These are phyloP conservation scores for Phytophthora citrophthora DNA, from an alignment of 352 stramenopile species.

Conservation along the genomic window DNA sequence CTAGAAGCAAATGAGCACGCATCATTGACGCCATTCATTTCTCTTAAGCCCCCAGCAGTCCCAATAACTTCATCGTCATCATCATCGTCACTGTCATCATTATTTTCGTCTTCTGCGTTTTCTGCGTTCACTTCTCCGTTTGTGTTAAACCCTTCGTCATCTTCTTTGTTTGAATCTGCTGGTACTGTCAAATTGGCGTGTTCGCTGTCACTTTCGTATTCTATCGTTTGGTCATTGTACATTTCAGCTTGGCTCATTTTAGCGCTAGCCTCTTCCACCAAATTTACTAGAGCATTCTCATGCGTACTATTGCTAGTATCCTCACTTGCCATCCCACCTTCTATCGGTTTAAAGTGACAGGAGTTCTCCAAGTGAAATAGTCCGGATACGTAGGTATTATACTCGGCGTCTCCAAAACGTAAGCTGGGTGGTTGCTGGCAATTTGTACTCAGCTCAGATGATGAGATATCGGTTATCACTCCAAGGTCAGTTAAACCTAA, in stretches of 20 bases:
- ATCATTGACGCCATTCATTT: constrained; percentile 6
- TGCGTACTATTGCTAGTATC: neutral
- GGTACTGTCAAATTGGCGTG: neutral
- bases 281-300: neutral
- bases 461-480: neutral
- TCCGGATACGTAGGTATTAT: constrained; percentile 40
- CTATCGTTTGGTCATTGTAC: neutral
- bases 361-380: constrained; percentile 35
- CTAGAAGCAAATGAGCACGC: constrained; percentile 2
- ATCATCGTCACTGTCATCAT: constrained; percentile 57
- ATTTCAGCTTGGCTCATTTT: neutral
- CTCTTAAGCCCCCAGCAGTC: neutral
- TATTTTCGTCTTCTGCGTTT: constrained; percentile 38
- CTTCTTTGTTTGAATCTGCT: constrained; percentile 14
- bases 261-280: neutral
- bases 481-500: constrained; percentile 23
- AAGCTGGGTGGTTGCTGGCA: neutral
- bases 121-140: constrained; percentile 14
- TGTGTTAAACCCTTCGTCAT: constrained; percentile 14
- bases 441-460: constrained; percentile 1
- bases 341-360: constrained; percentile 39
- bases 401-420: constrained; percentile 40
- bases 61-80: constrained; percentile 24
- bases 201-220: constrained; percentile 4
- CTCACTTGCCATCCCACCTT: neutral